Percentiles rank a stretch among this genome's conserved stretches.
phyloP scores from a whole-genome alignment of 768 basidiomycete species.

The Postia placenta region DNA sequence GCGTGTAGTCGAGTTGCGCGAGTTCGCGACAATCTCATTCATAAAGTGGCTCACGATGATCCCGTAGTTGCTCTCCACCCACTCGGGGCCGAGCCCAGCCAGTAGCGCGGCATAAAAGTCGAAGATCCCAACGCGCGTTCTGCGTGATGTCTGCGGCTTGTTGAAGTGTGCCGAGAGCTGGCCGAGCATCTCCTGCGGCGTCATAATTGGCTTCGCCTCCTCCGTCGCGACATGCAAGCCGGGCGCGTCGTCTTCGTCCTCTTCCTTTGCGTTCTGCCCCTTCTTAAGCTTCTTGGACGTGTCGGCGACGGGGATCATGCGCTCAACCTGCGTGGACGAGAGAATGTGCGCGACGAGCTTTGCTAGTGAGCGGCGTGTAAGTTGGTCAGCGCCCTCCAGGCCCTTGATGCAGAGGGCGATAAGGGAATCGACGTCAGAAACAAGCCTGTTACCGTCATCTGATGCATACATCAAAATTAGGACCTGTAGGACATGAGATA shows the following conservation, averaged over 20 bases:
- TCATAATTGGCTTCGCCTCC: conserved; percentile 62
- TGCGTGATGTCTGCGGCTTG: conserved; percentile 59
- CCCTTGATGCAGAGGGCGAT: conserved; percentile 61
- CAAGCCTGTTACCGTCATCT: conserved; percentile 48
- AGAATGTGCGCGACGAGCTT: conserved; percentile 81
- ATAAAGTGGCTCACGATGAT: conserved; percentile 75
- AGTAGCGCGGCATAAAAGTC: conserved; percentile 83
- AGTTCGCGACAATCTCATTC: conserved; percentile 63
- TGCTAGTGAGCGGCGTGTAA: conserved; percentile 74
- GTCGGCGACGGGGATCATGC: conserved; percentile 40
- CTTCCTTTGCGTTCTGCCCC: conserved; percentile 37
- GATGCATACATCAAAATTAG: conserved; percentile 54
- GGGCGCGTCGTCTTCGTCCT: conserved; percentile 48
- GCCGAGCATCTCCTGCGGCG: conserved; percentile 74
- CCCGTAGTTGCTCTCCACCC: conserved; percentile 79
- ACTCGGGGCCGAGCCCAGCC: conserved; percentile 64
- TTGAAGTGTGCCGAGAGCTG: conserved; percentile 79
- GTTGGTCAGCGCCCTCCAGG: conserved; percentile 78
- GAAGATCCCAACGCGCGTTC: conserved; percentile 78
- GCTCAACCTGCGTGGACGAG: conserved; percentile 72
- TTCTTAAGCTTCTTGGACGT: conserved; percentile 56
- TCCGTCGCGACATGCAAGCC: conserved; percentile 36
- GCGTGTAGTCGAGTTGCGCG: conserved; percentile 47
- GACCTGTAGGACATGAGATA: conserved; percentile 30
- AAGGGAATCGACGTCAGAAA: conserved; percentile 74